These are phyloP conservation scores for Solanum chacoense DNA, from an alignment of 305 asterid genomes.

Conservation along the genomic window DNA sequence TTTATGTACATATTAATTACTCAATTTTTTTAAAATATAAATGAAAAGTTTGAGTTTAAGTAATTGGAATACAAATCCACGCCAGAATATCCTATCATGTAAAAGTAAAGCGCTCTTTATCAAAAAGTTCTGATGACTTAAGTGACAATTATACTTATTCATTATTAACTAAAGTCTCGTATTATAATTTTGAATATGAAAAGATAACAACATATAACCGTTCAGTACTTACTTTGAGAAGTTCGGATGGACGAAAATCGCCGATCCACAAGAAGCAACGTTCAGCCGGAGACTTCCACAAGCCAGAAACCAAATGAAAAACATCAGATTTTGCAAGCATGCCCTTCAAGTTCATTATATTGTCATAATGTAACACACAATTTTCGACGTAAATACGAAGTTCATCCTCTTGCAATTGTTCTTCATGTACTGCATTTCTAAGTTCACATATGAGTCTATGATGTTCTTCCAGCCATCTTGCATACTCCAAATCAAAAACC, in stretches of 20 bases:
- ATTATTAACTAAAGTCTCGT: background rate
- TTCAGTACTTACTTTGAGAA: conserved; percentile 50
- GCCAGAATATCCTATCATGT: background rate
- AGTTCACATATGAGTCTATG: conserved; percentile 61
- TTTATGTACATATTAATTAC: background rate
- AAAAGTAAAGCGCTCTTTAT: background rate
- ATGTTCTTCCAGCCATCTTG: conserved; percentile 86
- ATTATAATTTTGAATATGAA: too few relatives aligned
- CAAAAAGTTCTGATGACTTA: background rate
- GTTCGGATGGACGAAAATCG: conserved; percentile 78
- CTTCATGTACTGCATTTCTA: conserved; percentile 45
- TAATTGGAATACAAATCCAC: background rate
- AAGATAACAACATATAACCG: background rate
- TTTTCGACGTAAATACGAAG: conserved; percentile 51
- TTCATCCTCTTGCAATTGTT: conserved; percentile 56
- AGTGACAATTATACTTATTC: background rate
- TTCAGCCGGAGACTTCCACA: conserved; percentile 89
- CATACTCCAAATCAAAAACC: conserved; percentile 68
- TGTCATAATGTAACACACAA: conserved; percentile 54
- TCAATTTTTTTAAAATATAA: background rate
- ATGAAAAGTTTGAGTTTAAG: background rate
- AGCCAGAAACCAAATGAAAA: conserved; percentile 75
- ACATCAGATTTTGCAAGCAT: conserved; percentile 62
- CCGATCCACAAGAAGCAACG: conserved; percentile 94
- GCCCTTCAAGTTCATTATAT: conserved; percentile 44